Conservation (phyloP, 768 basidiomycete genomes). For the Tricholoma sp. region DNA sequence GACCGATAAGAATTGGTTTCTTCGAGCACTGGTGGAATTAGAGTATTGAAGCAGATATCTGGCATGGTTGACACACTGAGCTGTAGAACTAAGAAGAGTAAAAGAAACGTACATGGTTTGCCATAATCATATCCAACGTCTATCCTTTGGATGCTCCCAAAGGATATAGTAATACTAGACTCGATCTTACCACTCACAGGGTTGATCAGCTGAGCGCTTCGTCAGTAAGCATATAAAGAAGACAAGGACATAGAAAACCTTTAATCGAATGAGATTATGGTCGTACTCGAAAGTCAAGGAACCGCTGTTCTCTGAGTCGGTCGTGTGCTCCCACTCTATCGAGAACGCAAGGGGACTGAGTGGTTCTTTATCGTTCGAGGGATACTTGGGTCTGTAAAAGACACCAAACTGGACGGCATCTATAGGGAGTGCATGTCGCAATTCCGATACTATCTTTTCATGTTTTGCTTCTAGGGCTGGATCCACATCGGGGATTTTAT, state of each 20-base stretch:
- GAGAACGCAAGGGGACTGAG: constrained; percentile 52
- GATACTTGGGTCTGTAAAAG: constrained; percentile 38
- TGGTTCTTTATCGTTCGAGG: constrained; percentile 20
- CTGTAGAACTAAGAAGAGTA: constrained; percentile 6
- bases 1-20: constrained; percentile 52
- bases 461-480: constrained; percentile 51
- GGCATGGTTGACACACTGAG: neutral
- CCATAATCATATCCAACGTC: constrained; percentile 61
- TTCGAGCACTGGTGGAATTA: constrained; percentile 63
- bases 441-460: constrained; percentile 33
- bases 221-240: constrained; percentile 1
- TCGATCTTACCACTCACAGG: constrained; percentile 43
- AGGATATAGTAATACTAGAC: constrained; percentile 46
- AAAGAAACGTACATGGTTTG: constrained; percentile 50
- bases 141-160: constrained; percentile 55
- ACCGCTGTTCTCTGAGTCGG: constrained; percentile 39
- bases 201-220: constrained; percentile 50
- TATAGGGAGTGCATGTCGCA: constrained; percentile 49
- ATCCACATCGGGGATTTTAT: constrained; percentile 51
- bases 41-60: constrained; percentile 68
- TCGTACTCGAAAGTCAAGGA: constrained; percentile 63
- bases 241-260: constrained; percentile 32
- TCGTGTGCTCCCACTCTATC: constrained; percentile 61
- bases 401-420: constrained; percentile 64
- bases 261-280: constrained; percentile 59